Conservation (phyloP, 768 basidiomycete genomes). For the Leccinum variicolor region DNA sequence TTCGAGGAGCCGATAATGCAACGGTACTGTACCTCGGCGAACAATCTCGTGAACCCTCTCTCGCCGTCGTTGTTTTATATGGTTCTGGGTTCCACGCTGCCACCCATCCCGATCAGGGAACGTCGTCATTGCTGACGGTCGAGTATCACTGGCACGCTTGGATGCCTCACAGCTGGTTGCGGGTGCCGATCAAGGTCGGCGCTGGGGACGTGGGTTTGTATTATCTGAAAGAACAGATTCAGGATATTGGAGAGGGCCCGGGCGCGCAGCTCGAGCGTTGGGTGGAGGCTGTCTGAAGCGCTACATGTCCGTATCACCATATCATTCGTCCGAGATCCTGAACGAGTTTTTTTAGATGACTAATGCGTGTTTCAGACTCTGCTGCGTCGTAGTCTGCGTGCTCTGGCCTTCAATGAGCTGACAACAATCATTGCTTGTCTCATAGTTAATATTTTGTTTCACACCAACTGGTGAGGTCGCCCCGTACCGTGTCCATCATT, state of each 20-base stretch:
- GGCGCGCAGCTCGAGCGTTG: conserved; percentile 84
- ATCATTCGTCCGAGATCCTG: too few relatives aligned
- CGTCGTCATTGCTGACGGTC: conserved; percentile 48
- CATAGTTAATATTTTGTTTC: too few relatives aligned
- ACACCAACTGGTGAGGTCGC: too few relatives aligned
- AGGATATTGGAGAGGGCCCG: conserved; percentile 58
- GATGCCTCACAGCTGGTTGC: conserved; percentile 73
- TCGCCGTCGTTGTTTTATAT: conserved; percentile 85
- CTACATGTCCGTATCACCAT: too few relatives aligned
- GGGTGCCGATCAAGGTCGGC: conserved; percentile 80
- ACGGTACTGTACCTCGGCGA: conserved; percentile 91
- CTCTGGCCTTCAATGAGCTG: too few relatives aligned
- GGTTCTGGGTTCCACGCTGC: conserved; percentile 87
- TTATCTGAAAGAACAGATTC: conserved; percentile 71
- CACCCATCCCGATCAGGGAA: conserved; percentile 54
- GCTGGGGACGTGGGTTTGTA: conserved; percentile 94
- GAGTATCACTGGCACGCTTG: conserved; percentile 94
- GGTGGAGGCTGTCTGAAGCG: conserved; percentile 68
- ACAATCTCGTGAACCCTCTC: conserved; percentile 95
- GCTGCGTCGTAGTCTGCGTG: too few relatives aligned
- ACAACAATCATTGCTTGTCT: too few relatives aligned
- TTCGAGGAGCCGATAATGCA: conserved; percentile 72
- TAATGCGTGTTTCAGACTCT: too few relatives aligned
- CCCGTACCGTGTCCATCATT: too few relatives aligned
- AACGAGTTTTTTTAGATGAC: too few relatives aligned